Base-by-base conservation (phyloP, 129 eudicot species). In the Centrapalus pauciflorus region DNA sequence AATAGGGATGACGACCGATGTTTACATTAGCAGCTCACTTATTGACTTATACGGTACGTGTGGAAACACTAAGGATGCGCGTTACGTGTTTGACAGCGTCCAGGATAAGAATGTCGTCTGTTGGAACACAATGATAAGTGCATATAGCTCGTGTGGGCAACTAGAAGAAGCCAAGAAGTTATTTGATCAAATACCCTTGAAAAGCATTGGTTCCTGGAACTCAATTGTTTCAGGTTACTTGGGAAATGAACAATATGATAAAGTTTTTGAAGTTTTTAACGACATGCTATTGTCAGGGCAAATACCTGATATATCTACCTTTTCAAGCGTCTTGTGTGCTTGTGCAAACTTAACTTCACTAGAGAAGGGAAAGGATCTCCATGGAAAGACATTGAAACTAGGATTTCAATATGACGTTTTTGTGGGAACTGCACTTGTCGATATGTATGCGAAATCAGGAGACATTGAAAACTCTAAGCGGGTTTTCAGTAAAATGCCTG, bases 371-470 rank as follows among this genome's bases (percentile, higher is more conserved):
- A 83, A 70, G 19, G 66, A 82, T 7, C 30, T 82, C 19, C 93
- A 88, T 40, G 80, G 89, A 0, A 84, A 84, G 67, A 75, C 65
- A 25, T 19, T 81, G 3, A 87, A 87, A 67, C 72, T 81, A 5
- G 88, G 82, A 12, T 75, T 82, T 38, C 84, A 83, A 35, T 29
- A 45, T 2, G 77, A 85, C 34, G 64, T 76, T 24, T 83, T 81
- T 69, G 76, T 86, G 40, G 82, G 77, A 60, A 89, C 90, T 4
- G 83, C 90, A 20, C 84, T 89, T 7, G 70, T 78, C 11, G 88
- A 81, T 46, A 86, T 86, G 95, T 86, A 89, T 28, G 87, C 90
- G 17, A 86, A 86, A 74, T 74, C 86, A 0, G 96, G 96, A 6
- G 77, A 82, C 17, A 77, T 89, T 12, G 75, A 79, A 4, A 73